A percentile compares a stretch with the other conserved stretches of the same genome.
Conservation (phyloP, 192 early-diverging fungal genomes). For the Gonapodya prolifera region DNA sequence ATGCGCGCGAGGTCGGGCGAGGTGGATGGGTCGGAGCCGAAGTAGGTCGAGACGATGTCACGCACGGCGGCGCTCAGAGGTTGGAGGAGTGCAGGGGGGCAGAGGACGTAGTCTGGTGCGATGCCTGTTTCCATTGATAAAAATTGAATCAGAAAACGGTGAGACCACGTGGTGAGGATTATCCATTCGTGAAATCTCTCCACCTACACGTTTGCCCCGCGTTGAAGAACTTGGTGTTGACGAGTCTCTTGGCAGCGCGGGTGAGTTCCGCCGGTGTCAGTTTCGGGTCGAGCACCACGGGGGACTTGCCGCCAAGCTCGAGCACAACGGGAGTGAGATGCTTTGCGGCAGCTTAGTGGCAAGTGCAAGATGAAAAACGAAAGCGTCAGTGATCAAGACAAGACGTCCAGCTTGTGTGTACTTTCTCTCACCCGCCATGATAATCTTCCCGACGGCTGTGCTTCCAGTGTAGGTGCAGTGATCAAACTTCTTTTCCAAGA, state of each 20-base stretch:
- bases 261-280: slow-evolving; percentile 42
- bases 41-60: slow-evolving; percentile 27
- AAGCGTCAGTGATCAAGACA: too few relatives aligned
- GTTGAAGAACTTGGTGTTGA: slow-evolving; percentile 75
- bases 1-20: slow-evolving; percentile 53
- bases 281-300: slow-evolving; percentile 36
- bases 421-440: too few relatives aligned
- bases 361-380: too few relatives aligned
- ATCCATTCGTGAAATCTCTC: too few relatives aligned
- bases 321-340: slow-evolving; percentile 73
- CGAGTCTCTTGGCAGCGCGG: slow-evolving; percentile 57
- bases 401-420: too few relatives aligned
- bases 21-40: slow-evolving; percentile 33
- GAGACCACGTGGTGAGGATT: slow-evolving; percentile 3
- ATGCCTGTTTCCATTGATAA: slow-evolving; percentile 51
- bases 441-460: slow-evolving; percentile 60
- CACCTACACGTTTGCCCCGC: slow-evolving; percentile 77
- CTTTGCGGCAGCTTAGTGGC: slow-evolving; percentile 76
- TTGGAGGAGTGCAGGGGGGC: slow-evolving; percentile 40
- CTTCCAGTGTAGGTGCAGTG: slow-evolving; percentile 90
- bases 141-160: background rate
- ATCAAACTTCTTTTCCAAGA: slow-evolving; percentile 69
- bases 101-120: slow-evolving; percentile 71
- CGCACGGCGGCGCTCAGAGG: slow-evolving; percentile 42
- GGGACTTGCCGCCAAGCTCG: slow-evolving; percentile 88